Conservation (phyloP, 805 yeast genomes). For the Ogataea sp. region DNA sequence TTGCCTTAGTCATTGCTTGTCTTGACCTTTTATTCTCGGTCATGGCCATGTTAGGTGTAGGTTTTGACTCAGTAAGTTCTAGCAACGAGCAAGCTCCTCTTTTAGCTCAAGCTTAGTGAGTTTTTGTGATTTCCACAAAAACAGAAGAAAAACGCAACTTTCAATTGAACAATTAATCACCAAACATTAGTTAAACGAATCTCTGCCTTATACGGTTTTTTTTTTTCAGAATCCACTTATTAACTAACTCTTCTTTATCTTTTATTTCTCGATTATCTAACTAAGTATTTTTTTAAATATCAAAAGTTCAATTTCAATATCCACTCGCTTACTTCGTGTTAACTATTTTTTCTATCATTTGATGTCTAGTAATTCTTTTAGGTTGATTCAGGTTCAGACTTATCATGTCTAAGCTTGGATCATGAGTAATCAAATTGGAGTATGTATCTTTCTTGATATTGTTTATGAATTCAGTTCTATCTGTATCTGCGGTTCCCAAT, state of each 20-base stretch:
- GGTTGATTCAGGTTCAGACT: conserved; percentile 46
- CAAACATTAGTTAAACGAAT: no score
- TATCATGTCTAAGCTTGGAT: conserved; percentile 42
- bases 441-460: conserved; percentile 64
- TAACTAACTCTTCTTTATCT: neutral
- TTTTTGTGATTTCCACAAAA: no score
- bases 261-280: neutral
- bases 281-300: conserved; percentile 7
- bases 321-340: neutral
- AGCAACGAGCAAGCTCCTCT: conserved; percentile 27
- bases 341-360: conserved; percentile 33
- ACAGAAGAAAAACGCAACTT: no score
- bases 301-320: no score
- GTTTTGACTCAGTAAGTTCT: conserved; percentile 6
- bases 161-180: no score
- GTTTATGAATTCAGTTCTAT: conserved; percentile 58
- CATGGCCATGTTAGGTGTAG: conserved; percentile 34
- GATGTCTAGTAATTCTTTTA: conserved; percentile 19
- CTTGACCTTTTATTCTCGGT: conserved; percentile 44
- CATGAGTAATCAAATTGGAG: conserved; percentile 54
- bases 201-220: no score
- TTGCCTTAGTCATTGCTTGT: conserved; percentile 62
- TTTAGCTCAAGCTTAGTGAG: conserved; percentile 14
- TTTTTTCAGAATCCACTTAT: no score
- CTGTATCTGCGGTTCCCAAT: conserved; percentile 66